Evolutionary conservation across 495 filamentous ascomycete genomes (phyloP), one percentile per base, ranked within the genome.

Genomic region (Penicillium paradoxum): DNA sequence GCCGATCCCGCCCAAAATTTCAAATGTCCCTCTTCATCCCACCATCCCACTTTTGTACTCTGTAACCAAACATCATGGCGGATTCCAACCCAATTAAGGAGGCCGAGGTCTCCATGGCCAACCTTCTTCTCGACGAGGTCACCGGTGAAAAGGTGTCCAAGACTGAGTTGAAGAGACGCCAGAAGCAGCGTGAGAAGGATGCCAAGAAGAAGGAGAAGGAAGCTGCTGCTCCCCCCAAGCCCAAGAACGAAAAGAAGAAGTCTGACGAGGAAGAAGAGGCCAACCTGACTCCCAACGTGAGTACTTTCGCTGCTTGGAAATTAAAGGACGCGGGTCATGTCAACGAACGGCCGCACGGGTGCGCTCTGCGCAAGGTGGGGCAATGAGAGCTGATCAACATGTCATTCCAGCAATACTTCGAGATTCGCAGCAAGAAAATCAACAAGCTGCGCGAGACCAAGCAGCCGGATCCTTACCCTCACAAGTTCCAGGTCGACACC

Each of bases 401-500:
- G 3, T 27, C 45, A 42, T 24, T 42, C 42, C 55, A 92, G 89
- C 89, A 95, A 91, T 98, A 97, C 74, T 95, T 96, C 65, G 92
- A 98, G 75, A 95, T 98, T 62, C 89, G 93, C 42, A 90, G 84
- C 59, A 83, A 88, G 45, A 78, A 77, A 41, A 82, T 97, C 79
- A 87, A 91, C 66, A 90, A 90, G 78, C 82, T 97, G 51, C 84
- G 85, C 65, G 78, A 87, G 67, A 84, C 80, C 67, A 84, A 90
- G 74, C 72, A 84, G 33, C 90, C 89, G 18, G 87, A 95, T 68
- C 90, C 93, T 15, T 97, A 96, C 70, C 95, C 93, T 9, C 93
- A 99, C 83, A 97, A 97, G 79, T 97, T 97, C 80, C 76, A 90
- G 39, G 83, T 88, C 68, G 89, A 83, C 59, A 86, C 84, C 58